Conservation (phyloP, 148 eudicot species). For the Cornus florida region DNA sequence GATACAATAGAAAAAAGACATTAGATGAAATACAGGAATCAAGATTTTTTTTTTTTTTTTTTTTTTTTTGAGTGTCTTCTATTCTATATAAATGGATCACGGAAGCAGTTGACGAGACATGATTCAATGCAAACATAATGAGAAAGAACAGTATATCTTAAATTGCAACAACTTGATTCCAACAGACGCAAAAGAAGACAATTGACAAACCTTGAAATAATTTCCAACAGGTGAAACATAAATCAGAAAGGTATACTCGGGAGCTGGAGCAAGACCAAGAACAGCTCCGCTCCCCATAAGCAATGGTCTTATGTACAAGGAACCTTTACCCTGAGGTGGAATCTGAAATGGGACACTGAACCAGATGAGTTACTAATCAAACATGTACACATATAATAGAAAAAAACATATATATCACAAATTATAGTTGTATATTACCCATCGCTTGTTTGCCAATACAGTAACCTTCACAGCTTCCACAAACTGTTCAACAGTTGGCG, state of each 20-base stretch:
- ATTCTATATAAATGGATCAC: background rate
- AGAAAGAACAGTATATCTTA: background rate
- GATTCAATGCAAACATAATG: background rate
- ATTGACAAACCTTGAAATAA: constrained; percentile 77
- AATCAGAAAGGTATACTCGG: constrained; percentile 89
- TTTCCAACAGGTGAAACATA: constrained; percentile 95
- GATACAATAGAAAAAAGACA: no score
- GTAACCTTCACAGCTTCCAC: constrained; percentile 84
- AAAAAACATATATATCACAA: background rate
- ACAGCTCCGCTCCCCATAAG: constrained; percentile 97
- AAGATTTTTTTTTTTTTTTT: no score
- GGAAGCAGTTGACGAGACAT: background rate
- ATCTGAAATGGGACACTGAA: constrained; percentile 44
- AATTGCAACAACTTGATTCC: background rate
- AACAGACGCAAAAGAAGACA: constrained; percentile 1
- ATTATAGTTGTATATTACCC: constrained; percentile 48
- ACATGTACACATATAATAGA: background rate
- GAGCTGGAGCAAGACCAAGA: constrained; percentile 94
- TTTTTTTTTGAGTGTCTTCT: background rate
- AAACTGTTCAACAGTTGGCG: constrained; percentile 90
- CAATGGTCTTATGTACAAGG: constrained; percentile 80
- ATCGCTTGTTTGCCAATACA: constrained; percentile 86
- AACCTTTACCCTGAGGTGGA: constrained; percentile 94
- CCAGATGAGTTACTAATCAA: constrained; percentile 4
- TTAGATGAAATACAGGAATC: no score